A percentile compares a stretch with the other conserved stretches of the same genome.
These are phyloP conservation scores for Lipomyces starkeyi DNA, from an alignment of 805 yeast genomes.

Conservation along the genomic window DNA sequence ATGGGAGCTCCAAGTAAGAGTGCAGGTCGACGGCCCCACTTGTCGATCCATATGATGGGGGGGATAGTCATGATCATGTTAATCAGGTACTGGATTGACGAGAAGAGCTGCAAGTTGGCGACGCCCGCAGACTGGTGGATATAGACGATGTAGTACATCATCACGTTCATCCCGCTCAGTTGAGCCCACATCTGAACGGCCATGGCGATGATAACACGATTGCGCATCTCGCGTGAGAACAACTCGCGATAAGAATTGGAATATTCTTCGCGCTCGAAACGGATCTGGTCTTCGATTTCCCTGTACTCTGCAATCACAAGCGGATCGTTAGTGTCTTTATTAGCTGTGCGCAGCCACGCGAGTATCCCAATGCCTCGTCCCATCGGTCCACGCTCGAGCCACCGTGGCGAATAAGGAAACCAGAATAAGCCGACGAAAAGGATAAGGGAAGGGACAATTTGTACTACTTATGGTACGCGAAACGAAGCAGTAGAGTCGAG, in stretches of 20 bases:
- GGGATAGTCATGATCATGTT: conserved; percentile 77
- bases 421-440: too few relatives aligned
- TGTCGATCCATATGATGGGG: conserved; percentile 72
- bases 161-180: conserved; percentile 86
- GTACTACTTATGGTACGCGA: too few relatives aligned
- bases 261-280: conserved; percentile 58
- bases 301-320: too few relatives aligned
- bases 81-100: conserved; percentile 66
- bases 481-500: too few relatives aligned
- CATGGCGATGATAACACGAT: conserved; percentile 58
- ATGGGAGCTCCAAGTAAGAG: conserved; percentile 57
- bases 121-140: conserved; percentile 75
- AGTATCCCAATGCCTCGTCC: conserved; percentile 51
- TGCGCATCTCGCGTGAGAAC: conserved; percentile 57
- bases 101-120: conserved; percentile 62
- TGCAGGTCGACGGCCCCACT: too few relatives aligned
- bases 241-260: conserved; percentile 52
- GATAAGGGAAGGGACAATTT: too few relatives aligned
- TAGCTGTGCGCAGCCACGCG: conserved; percentile 60
- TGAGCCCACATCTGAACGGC: conserved; percentile 81
- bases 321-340: conserved; percentile 40
- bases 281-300: conserved; percentile 63
- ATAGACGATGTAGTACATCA: conserved; percentile 85
- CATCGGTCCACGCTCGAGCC: conserved; percentile 58
- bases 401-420: too few relatives aligned